phyloP scores from a whole-genome alignment of 805 yeast genomes.

The Saccharomycopsis sp. region DNA sequence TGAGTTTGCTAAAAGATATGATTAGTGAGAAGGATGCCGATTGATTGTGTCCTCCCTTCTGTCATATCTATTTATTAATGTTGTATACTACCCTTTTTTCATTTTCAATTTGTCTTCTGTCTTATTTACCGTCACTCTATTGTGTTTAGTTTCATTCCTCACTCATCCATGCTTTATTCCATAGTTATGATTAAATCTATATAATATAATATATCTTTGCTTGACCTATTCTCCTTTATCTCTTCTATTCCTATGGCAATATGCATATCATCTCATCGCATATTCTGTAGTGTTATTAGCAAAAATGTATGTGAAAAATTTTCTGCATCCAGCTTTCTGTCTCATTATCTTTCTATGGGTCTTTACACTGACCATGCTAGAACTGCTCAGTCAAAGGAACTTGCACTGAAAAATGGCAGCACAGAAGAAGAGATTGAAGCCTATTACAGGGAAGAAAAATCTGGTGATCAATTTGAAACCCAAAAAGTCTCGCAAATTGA shows the following conservation, averaged over 20 bases:
- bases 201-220: too few relatives aligned
- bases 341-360: neutral
- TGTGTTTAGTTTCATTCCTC: neutral
- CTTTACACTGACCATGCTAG: too few relatives aligned
- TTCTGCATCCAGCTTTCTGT: too few relatives aligned
- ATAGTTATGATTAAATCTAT: too few relatives aligned
- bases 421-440: constrained; percentile 2
- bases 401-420: neutral
- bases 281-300: too few relatives aligned
- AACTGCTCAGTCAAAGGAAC: too few relatives aligned
- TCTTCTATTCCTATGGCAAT: too few relatives aligned
- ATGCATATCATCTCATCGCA: too few relatives aligned
- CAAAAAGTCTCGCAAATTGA: constrained; percentile 13
- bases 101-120: neutral
- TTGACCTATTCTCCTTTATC: too few relatives aligned
- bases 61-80: neutral
- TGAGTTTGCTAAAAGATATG: constrained; percentile 18
- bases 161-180: too few relatives aligned
- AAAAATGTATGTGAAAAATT: too few relatives aligned
- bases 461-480: constrained; percentile 10
- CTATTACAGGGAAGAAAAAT: constrained; percentile 6
- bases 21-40: constrained; percentile 18
- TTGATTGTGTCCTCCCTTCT: neutral
- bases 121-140: neutral
- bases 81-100: neutral